Evolutionary conservation across 2,329 filamentous ascomycete genomes (phyloP).

Genomic region (Arthrobotrys entomopaga): DNA sequence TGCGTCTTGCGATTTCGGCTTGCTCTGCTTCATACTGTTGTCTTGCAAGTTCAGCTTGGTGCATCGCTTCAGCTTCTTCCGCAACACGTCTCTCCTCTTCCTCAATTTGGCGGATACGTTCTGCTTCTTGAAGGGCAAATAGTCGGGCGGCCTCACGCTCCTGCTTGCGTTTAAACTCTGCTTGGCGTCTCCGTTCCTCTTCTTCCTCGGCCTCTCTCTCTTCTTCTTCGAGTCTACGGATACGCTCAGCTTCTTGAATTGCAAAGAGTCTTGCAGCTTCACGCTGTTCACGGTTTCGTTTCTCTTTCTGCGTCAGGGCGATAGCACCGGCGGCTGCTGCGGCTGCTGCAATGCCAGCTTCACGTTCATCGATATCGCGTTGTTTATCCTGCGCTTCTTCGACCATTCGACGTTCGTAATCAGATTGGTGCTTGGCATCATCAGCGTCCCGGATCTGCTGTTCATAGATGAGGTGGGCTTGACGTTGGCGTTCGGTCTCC

Average conservation of each 20-base stretch:
- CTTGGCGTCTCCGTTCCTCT: slow-evolving; percentile 28
- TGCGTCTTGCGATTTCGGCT: slow-evolving; percentile 33
- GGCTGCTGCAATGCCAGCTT: slow-evolving; percentile 16
- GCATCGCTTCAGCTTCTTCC: slow-evolving; percentile 31
- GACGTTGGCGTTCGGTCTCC: slow-evolving; percentile 36
- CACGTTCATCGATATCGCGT: slow-evolving; percentile 33
- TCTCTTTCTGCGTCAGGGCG: slow-evolving; percentile 38
- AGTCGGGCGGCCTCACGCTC: slow-evolving; percentile 39
- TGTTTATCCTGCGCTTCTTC: slow-evolving; percentile 33
- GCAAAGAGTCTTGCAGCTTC: slow-evolving; percentile 39
- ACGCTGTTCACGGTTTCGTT: slow-evolving; percentile 46
- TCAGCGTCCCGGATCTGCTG: slow-evolving; percentile 41
- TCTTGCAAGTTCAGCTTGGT: slow-evolving; percentile 35
- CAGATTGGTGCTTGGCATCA: slow-evolving; percentile 2
- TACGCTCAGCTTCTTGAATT: slow-evolving; percentile 48
- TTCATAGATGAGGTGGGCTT: slow-evolving; percentile 46
- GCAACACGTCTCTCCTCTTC: slow-evolving; percentile 34
- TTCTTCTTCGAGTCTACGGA: slow-evolving; percentile 39
- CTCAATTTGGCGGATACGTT: slow-evolving; percentile 34
- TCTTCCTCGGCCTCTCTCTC: slow-evolving; percentile 32
- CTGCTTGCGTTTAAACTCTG: slow-evolving; percentile 25
- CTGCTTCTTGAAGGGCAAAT: slow-evolving; percentile 43
- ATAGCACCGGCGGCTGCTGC: slow-evolving; percentile 30
- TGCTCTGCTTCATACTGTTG: slow-evolving; percentile 52
- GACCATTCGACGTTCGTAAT: slow-evolving; percentile 21